phyloP scores from a whole-genome alignment of 2,329 filamentous ascomycete species.

The Ceratocystis destructans region DNA sequence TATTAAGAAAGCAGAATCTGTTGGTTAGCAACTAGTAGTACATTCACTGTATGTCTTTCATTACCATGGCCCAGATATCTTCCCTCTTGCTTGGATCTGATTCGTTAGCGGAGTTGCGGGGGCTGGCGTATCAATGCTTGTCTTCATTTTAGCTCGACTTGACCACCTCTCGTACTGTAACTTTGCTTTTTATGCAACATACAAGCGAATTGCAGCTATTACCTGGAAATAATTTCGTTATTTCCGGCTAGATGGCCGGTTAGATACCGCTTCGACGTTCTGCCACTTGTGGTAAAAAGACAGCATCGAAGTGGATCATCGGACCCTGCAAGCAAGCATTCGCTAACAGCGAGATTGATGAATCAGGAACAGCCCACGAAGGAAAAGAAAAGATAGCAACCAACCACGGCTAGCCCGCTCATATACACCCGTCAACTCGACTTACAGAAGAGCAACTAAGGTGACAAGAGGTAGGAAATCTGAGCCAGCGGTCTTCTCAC shows the following conservation, averaged over 20 bases:
- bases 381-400: constrained; percentile 15
- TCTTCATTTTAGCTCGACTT: neutral
- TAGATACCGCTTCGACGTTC: neutral
- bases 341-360: constrained; percentile 12
- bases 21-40: constrained; percentile 26
- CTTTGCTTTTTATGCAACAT: neutral
- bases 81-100: neutral
- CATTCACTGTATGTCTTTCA: constrained; percentile 17
- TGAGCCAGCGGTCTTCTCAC: constrained; percentile 35
- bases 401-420: constrained; percentile 13
- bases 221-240: constrained; percentile 12
- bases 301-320: neutral
- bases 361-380: constrained; percentile 12
- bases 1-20: constrained; percentile 5
- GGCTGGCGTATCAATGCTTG: neutral
- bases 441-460: neutral
- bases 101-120: constrained; percentile 10
- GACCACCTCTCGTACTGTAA: neutral
- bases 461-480: constrained; percentile 11
- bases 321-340: constrained; percentile 1
- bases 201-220: constrained; percentile 17
- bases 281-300: neutral
- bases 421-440: neutral
- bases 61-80: constrained; percentile 12
- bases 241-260: constrained; percentile 8